Conservation (phyloP, 805 yeast genomes). For the Alloascoidea hylecoeti region DNA sequence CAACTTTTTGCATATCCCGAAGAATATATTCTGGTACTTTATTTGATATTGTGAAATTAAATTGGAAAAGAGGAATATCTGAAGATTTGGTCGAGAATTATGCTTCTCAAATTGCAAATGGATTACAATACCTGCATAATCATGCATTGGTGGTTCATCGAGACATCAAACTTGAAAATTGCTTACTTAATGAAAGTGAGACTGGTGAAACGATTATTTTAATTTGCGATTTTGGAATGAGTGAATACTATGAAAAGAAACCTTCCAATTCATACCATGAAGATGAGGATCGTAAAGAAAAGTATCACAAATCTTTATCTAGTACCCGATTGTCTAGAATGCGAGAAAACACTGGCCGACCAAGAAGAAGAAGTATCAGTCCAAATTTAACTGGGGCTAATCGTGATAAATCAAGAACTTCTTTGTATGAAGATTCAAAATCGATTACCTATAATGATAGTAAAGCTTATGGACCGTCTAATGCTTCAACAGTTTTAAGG, state of each 20-base stretch:
- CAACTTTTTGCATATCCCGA: constrained; percentile 62
- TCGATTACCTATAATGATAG: too few species aligned
- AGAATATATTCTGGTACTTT: constrained; percentile 65
- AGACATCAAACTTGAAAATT: constrained; percentile 72
- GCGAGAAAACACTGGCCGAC: too few species aligned
- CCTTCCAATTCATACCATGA: too few species aligned
- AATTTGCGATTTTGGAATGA: constrained; percentile 88
- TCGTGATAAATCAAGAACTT: too few species aligned
- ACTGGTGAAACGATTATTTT: constrained; percentile 25
- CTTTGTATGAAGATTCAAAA: too few species aligned
- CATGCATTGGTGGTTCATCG: constrained; percentile 59
- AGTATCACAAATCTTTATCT: not conserved
- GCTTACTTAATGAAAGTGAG: constrained; percentile 35
- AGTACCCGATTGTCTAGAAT: constrained; percentile 2
- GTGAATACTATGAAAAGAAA: constrained; percentile 15
- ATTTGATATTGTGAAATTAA: constrained; percentile 53
- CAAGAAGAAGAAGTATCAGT: not conserved
- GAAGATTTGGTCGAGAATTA: constrained; percentile 19
- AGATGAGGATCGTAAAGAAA: constrained; percentile 2
- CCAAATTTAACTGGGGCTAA: constrained; percentile 4
- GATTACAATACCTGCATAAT: constrained; percentile 50
- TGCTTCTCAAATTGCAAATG: constrained; percentile 39
- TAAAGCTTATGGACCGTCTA: constrained; percentile 16
- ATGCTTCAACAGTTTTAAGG: constrained; percentile 9
- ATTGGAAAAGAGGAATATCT: constrained; percentile 35